Base-by-base conservation (phyloP, 2,329 filamentous ascomycete species). In the Fusarium sp. region DNA sequence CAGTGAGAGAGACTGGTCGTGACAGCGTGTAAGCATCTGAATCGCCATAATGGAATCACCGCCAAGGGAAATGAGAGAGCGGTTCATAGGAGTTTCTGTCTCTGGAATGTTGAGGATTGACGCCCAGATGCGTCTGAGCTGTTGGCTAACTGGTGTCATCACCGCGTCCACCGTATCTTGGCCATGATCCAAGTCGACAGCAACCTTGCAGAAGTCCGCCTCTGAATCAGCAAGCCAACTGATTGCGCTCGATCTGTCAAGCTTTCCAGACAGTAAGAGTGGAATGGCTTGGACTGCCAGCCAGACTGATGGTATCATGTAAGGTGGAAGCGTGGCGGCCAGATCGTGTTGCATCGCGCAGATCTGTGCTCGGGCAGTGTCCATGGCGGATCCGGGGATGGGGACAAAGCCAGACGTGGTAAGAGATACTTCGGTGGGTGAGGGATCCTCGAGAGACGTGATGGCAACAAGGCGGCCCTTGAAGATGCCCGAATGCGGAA, bases 11-110 rank as follows among this genome's bases (percentile, higher is more conserved):
- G 76, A 77, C 7, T 77, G 76, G 15, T 79, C 76, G 14, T 80
- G 79, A 39, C 81, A 81, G 10, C 78, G 77, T n/a, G 87, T 84
- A 8, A 82, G 80, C 20, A 85, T 77, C 14, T 82, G 79, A 78
- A 87, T 86, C 4, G 85, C 84, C 6, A 77, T 76, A 35, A 86
- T 85, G 14, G 84, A 86, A 51, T 86, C 84, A 6, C 85, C 85
- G 6, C 85, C 85, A 1, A 85, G 75, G 9, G 74, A 72, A 22
- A 85, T 79, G 57, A 86, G 85, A 51, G 80, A 80, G 41, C 80
- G 76, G 20, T 81, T 78, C 1, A 78, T 58, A 1, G 79, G 75
- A 30, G 83, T 75, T 6, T 80, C 72, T 0, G 77, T 75, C 0
- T 78, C 66, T 1, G 80, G 65, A 8, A 85, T 68, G 55, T 84